These are phyloP conservation scores for Fraxinus pennsylvanica DNA, from an alignment of 257 asterid genomes.

Conservation along the genomic window DNA sequence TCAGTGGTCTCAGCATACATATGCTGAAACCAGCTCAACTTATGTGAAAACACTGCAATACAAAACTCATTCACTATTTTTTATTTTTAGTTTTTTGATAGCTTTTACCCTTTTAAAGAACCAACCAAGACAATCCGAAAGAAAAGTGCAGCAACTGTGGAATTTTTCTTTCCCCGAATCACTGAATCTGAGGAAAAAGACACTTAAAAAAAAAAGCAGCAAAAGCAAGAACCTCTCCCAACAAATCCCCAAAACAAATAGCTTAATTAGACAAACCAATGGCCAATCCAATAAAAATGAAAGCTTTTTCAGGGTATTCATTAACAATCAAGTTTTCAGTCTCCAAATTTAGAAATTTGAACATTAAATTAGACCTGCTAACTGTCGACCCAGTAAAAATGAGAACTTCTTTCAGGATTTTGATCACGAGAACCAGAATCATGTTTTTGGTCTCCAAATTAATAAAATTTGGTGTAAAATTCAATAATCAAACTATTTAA, in stretches of 20 bases:
- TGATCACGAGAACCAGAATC: not conserved
- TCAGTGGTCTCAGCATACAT: not conserved
- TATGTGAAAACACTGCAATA: not conserved
- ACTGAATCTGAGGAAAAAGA: constrained; percentile 43
- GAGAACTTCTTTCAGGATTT: not conserved
- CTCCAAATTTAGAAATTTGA: not conserved
- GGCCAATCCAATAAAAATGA: constrained; percentile 22
- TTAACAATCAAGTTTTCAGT: not conserved
- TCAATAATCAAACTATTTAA: not conserved
- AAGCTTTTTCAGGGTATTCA: not conserved
- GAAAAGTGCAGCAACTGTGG: not conserved
- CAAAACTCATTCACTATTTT: not conserved
- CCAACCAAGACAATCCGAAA: constrained; percentile 15
- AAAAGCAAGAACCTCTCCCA: constrained; percentile 17
- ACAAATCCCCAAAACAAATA: not conserved
- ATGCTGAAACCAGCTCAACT: not conserved
- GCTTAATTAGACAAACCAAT: constrained; percentile 9
- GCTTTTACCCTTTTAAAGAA: constrained; percentile 9
- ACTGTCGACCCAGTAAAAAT: not conserved
- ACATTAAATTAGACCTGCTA: constrained; percentile 3
- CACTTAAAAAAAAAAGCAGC: constrained; percentile 1
- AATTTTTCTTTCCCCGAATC: constrained; percentile 26
- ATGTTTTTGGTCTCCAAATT: not conserved
- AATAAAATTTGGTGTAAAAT: not conserved
- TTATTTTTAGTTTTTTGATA: not conserved